phyloP scores from a whole-genome alignment of 768 basidiomycete genomes.

The Pleurotus eryngii region DNA sequence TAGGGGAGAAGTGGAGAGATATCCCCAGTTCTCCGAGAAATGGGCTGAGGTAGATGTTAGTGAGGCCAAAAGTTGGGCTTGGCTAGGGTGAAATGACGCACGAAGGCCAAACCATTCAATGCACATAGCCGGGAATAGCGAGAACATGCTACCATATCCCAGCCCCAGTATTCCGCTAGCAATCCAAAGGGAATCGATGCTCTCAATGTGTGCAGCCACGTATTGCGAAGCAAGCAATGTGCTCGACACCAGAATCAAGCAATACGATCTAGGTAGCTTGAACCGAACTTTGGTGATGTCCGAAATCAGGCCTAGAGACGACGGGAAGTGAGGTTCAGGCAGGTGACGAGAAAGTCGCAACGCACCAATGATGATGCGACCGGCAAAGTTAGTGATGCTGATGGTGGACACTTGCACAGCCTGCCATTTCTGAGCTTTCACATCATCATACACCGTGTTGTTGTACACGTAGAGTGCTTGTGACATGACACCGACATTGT shows the following conservation, averaged over 20 bases:
- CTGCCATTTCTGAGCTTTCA: conserved; percentile 71
- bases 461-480: conserved; percentile 65
- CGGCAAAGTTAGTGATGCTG: conserved; percentile 77
- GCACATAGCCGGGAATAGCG: conserved; percentile 68
- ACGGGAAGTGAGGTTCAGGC: neutral
- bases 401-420: conserved; percentile 81
- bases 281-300: conserved; percentile 60
- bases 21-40: conserved; percentile 88
- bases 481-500: conserved; percentile 73
- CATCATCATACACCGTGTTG: conserved; percentile 60
- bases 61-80: neutral
- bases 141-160: conserved; percentile 72
- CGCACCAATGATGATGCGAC: conserved; percentile 73
- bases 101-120: conserved; percentile 90
- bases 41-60: conserved; percentile 40
- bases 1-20: conserved; percentile 67
- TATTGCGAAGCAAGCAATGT: conserved; percentile 75
- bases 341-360: neutral
- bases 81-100: conserved; percentile 32
- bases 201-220: conserved; percentile 48
- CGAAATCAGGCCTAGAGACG: conserved; percentile 55
- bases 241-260: conserved; percentile 61
- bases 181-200: conserved; percentile 65
- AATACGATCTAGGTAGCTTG: conserved; percentile 62
- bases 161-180: conserved; percentile 55